Evolutionary conservation across 208 protist genomes (phyloP).

Genomic region (Trypanosoma mega): DNA sequence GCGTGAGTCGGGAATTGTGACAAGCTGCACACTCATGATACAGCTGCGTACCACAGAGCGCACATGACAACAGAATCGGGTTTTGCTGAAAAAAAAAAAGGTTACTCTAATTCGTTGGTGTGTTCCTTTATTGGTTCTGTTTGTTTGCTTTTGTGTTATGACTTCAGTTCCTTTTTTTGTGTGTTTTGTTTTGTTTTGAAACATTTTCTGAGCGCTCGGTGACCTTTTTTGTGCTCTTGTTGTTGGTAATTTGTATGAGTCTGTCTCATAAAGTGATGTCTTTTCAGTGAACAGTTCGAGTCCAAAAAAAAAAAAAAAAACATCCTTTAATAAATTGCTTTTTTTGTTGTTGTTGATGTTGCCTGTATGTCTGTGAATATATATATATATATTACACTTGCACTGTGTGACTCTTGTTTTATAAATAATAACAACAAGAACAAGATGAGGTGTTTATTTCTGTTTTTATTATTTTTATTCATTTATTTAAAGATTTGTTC

Average conservation of each 20-base stretch:
- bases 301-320: not conserved
- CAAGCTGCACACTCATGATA: constrained; percentile 66
- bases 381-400: too few species aligned
- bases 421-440: too few species aligned
- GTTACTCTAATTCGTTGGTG: not conserved
- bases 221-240: not conserved
- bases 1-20: constrained; percentile 46
- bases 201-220: not conserved
- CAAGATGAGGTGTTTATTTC: constrained; percentile 7
- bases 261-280: not conserved
- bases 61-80: too few species aligned
- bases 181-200: not conserved
- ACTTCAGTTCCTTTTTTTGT: not conserved
- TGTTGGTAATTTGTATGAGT: not conserved
- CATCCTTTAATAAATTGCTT: not conserved
- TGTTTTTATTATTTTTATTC: constrained; percentile 14
- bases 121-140: not conserved
- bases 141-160: not conserved
- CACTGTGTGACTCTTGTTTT: constrained; percentile 2
- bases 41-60: constrained; percentile 8
- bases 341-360: constrained; percentile 9
- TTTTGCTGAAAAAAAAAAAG: not conserved
- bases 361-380: not conserved
- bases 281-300: not conserved
- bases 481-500: not conserved